Base-by-base conservation (phyloP, 441 rosid genomes). In the Flueggea neowawraea region DNA sequence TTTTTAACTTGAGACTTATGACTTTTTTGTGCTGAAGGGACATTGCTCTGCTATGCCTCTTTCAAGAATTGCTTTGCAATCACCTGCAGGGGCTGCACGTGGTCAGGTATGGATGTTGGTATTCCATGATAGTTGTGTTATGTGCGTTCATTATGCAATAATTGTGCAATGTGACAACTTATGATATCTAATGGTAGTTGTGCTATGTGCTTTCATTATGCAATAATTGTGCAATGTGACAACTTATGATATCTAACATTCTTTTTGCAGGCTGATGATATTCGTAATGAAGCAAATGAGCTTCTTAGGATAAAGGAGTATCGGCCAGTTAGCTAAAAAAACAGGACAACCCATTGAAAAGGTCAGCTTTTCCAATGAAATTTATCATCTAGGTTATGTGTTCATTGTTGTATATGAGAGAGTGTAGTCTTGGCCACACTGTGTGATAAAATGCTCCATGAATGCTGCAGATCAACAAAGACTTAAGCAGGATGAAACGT, bases 81-180 rank as follows among this genome's bases (percentile, higher is more conserved):
- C 96, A 66, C 98, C 97, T 36, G 89, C 89, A n/a, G 97, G 96
- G 62, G 83, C 92, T 67, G 98, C 97, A 55, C 86, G 94, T 64
- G 98, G 96, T 64, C 96, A 86, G 97, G 98, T 90, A 79, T 58
- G 59, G 52, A 44, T 54, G 52, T 5, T 55, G 8, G 16, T 12
- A 10, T 36, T 36, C 41, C 6, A 36, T 55, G 43, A 4, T 10
- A 47, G 50, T 11, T 45, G 50, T 45, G 3, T 9, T 13, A 5
- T 10, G 13, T 11, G 12, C 50, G 13, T 50, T 12, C 1, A 31
- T 5, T 0, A 15, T 14, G 51, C n/a, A 13, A 3, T 8, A 12
- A 13, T 51, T 36, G 32, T 47, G 12, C 14, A 33, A 33, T 33
- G 39, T 33, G 39, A 33, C 6, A 3, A 33, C 4, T 33, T 33